phyloP scores from a whole-genome alignment of 257 asterid species.

The Jaltomata sinuosa region DNA sequence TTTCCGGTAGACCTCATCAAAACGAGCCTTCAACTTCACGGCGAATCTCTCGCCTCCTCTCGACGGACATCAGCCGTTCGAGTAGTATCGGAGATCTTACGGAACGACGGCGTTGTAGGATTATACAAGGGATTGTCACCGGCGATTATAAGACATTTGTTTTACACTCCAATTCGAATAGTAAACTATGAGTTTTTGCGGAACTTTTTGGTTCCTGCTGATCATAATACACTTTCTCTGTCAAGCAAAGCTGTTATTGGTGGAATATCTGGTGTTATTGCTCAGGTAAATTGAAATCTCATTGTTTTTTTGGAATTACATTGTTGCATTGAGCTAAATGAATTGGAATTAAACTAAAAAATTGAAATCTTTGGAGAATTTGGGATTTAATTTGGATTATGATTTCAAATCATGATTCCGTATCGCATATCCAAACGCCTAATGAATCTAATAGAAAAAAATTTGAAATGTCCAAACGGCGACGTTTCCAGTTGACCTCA shows the following conservation, averaged over 20 bases:
- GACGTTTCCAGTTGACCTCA: conserved; percentile 80
- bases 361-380: too few relatives aligned
- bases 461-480: too few relatives aligned
- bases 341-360: too few relatives aligned
- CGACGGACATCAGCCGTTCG: conserved; percentile 35
- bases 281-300: conserved; percentile 46
- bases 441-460: too few relatives aligned
- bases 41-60: conserved; percentile 32
- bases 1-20: conserved; percentile 81
- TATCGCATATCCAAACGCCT: too few relatives aligned
- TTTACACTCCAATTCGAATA: conserved; percentile 76
- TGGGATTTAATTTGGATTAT: too few relatives aligned
- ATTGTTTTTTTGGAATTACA: neutral
- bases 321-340: neutral
- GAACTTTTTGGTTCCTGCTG: conserved; percentile 21
- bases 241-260: conserved; percentile 50
- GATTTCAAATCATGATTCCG: too few relatives aligned
- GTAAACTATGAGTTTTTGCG: conserved; percentile 74
- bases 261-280: conserved; percentile 75
- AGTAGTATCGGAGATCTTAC: conserved; percentile 31
- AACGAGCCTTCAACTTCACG: conserved; percentile 78
- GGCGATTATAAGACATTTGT: conserved; percentile 56
- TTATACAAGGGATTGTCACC: conserved; percentile 66
- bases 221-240: conserved; percentile 30
- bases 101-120: conserved; percentile 54